phyloP scores from a whole-genome alignment of 2,329 filamentous ascomycete genomes.

The Pseudogymnoascus sp. region DNA sequence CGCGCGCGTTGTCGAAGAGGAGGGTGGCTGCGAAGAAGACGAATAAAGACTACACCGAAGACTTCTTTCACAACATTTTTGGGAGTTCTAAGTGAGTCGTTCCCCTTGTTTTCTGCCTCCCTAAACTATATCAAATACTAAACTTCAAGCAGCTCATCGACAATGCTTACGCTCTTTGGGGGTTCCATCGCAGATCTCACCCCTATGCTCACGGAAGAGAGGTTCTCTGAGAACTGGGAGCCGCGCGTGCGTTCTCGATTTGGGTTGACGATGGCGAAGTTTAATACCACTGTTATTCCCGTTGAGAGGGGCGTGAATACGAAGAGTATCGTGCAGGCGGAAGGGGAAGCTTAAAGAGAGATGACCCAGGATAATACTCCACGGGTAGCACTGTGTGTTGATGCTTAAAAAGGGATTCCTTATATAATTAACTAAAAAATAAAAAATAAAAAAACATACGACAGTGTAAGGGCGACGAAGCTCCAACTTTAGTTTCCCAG shows the following conservation, averaged over 20 bases:
- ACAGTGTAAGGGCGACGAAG: no score
- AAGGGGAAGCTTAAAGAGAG: background rate
- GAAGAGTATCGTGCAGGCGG: background rate
- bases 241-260: constrained; percentile 31
- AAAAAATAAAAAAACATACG: no score
- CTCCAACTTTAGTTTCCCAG: no score
- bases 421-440: no score
- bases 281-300: constrained; percentile 34
- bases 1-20: constrained; percentile 22
- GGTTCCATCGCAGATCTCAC: constrained; percentile 32
- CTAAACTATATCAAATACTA: background rate
- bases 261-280: constrained; percentile 36
- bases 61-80: constrained; percentile 34
- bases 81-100: constrained; percentile 32
- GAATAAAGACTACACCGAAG: constrained; percentile 31
- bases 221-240: constrained; percentile 36
- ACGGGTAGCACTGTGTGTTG: background rate
- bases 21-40: constrained; percentile 30
- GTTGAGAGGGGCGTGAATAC: constrained; percentile 33
- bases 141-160: constrained; percentile 30
- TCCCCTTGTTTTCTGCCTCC: background rate
- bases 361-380: background rate
- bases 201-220: constrained; percentile 35
- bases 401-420: no score
- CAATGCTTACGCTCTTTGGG: constrained; percentile 36